Base-by-base conservation (phyloP, 2,329 filamentous ascomycete genomes). In the Claviceps digitariae region DNA sequence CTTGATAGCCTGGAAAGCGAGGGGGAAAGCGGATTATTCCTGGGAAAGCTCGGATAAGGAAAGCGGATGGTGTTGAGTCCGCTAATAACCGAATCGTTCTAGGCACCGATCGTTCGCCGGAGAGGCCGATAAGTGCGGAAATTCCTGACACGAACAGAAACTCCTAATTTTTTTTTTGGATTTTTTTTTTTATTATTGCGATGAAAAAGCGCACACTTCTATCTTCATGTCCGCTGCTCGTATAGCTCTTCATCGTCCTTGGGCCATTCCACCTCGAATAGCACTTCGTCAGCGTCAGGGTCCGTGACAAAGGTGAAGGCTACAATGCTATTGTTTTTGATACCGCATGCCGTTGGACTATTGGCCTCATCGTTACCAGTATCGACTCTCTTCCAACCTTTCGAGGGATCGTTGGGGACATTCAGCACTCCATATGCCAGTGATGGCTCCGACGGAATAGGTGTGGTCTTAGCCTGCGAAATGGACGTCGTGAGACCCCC, bases 381-480 rank as follows among this genome's bases (percentile, higher is more conserved):
- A 2, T 69, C 66, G 12, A 82, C 64, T 25, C 66, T 65, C 59
- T 67, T 73, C 78, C 78, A 82, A 7, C 77, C 78, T 21, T 68
- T 64, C 0, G 65, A 63, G 2, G 71, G 65, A 49, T 81, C 76
- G 29, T 67, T 67, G 15, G 70, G 64, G 34, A 70, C 66, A 46
- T 69, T 72, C 13, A 75, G 70, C 8, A 73, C 56, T 2, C 68
- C 78, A 55, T 75, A 81, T 9, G 65, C 70, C 36, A 81, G 63
- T 4, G 60, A 69, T 36, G 72, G 67, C 49, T 69, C 63, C 1
- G 61, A 57, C 0, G 75, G 73, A 1, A 79, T 57, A 0, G 66
- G 50, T 0, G 69, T 73, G 10, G 62, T 67, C 43, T 68, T 63
- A 7, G 63, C 58, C 12, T 66, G 61, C 0, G 48, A 59, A 20